Evolutionary conservation across 352 stramenopile species (phyloP).

Genomic region (Poterioochromonas sp.): DNA sequence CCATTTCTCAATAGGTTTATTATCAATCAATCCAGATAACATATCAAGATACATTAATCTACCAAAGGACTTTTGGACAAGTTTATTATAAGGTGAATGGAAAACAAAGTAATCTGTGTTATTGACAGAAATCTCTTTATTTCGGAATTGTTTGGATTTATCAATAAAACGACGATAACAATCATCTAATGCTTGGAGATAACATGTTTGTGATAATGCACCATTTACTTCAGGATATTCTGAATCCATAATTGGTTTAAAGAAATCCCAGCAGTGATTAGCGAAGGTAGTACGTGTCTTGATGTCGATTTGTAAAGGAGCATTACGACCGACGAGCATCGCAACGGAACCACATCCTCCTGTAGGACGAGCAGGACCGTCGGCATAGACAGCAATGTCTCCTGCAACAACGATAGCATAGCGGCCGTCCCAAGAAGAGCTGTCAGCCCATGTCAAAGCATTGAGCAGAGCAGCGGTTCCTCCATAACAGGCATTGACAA

Average conservation of each 20-base stretch:
- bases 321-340: conserved; percentile 87
- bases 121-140: conserved; percentile 28
- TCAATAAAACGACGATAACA: conserved; percentile 80
- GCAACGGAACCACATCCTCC: conserved; percentile 84
- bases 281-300: conserved; percentile 76
- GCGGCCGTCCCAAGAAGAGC: conserved; percentile 74
- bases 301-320: conserved; percentile 74
- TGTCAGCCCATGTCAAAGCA: conserved; percentile 87
- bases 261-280: conserved; percentile 93
- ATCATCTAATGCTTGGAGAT: conserved; percentile 84
- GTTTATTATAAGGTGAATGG: conserved; percentile 97
- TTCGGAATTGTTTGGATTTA: conserved; percentile 48
- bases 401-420: conserved; percentile 88
- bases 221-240: conserved; percentile 94
- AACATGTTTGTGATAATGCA: conserved; percentile 82
- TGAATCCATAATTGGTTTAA: conserved; percentile 79
- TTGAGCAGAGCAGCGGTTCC: conserved; percentile 93
- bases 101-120: conserved; percentile 85
- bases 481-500: conserved; percentile 95
- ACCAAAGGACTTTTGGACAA: conserved; percentile 89
- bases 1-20: conserved; percentile 50
- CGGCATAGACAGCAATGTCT: conserved; percentile 91
- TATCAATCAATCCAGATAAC: conserved; percentile 30
- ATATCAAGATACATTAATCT: conserved; percentile 70
- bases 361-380: conserved; percentile 57